Evolutionary conservation across 2,329 filamentous ascomycete genomes (phyloP).

Genomic region (Ceratocystis huliohia): DNA sequence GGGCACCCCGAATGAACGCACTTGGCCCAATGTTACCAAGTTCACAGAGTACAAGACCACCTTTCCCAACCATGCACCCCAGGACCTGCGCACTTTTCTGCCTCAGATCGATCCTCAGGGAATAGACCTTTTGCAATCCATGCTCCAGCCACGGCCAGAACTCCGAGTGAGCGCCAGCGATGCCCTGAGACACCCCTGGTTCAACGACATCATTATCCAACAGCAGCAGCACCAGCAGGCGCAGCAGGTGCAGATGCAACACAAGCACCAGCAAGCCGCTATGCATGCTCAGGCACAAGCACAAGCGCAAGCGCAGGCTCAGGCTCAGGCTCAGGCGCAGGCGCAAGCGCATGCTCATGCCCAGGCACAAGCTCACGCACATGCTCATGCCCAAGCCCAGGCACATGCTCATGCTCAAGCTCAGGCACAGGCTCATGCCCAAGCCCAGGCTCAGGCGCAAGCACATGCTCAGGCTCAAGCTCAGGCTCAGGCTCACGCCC

Average conservation of each 20-base stretch:
- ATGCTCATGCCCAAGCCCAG: slow-evolving; percentile 1
- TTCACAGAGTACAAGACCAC: slow-evolving; percentile 97
- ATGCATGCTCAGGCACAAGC: slow-evolving; percentile 31
- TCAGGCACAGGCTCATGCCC: slow-evolving; percentile 7
- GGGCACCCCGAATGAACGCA: slow-evolving; percentile 90
- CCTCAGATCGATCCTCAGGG: slow-evolving; percentile 81
- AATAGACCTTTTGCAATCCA: slow-evolving; percentile 73
- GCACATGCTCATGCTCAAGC: slow-evolving; percentile 11
- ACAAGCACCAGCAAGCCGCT: slow-evolving; percentile 29
- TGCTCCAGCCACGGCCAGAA: slow-evolving; percentile 88
- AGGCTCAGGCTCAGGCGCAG: slow-evolving; percentile 17
- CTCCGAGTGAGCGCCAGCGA: slow-evolving; percentile 78
- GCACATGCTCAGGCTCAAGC: slow-evolving; percentile 16
- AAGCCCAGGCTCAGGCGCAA: background rate
- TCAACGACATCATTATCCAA: slow-evolving; percentile 56
- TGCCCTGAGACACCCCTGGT: slow-evolving; percentile 85
- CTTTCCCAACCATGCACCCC: slow-evolving; percentile 87
- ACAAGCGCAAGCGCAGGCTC: slow-evolving; percentile 10
- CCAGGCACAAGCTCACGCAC: slow-evolving; percentile 5
- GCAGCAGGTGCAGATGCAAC: slow-evolving; percentile 15
- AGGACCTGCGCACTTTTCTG: slow-evolving; percentile 74
- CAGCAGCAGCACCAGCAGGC: slow-evolving; percentile 34
- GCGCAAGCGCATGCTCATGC: slow-evolving; percentile 18
- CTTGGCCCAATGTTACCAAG: slow-evolving; percentile 88
- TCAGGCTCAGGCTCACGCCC: slow-evolving; percentile 12